phyloP scores from a whole-genome alignment of 2,329 filamentous ascomycete species.

The Sclerotinia spermophila region DNA sequence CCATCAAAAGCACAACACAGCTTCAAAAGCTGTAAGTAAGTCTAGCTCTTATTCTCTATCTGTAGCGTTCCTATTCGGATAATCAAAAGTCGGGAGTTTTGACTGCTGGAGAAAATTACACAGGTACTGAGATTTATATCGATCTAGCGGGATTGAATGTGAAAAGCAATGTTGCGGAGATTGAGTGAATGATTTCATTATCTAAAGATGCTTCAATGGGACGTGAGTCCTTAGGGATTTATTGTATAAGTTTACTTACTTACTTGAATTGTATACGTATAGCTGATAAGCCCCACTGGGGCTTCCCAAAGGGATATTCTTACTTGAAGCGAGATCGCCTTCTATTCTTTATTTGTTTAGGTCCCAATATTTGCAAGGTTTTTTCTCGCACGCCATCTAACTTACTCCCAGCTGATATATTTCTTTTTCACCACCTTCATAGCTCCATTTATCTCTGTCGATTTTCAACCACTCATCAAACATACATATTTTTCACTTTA shows the following conservation, averaged over 20 bases:
- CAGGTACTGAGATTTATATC: background rate
- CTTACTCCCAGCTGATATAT: background rate
- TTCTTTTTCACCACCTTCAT: background rate
- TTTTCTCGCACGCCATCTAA: background rate
- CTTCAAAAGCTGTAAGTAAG: too few relatives aligned
- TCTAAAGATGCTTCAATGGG: too few relatives aligned
- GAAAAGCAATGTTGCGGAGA: too few relatives aligned
- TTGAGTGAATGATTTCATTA: background rate
- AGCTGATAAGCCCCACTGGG: background rate
- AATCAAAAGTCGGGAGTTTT: too few relatives aligned
- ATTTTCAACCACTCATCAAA: background rate
- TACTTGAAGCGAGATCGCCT: too few relatives aligned
- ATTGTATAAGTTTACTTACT: background rate
- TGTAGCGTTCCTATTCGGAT: too few relatives aligned
- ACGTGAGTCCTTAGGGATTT: background rate
- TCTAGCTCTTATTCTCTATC: too few relatives aligned
- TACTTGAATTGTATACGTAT: background rate
- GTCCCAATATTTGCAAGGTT: fast-evolving
- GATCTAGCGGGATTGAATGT: too few relatives aligned
- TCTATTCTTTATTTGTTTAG: too few relatives aligned
- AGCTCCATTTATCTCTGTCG: background rate
- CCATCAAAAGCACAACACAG: too few relatives aligned
- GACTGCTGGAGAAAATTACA: background rate
- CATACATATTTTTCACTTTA: background rate
- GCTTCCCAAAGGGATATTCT: fast-evolving